phyloP scores from a whole-genome alignment of 805 yeast genomes.

The Sugiyamaella floridensis region DNA sequence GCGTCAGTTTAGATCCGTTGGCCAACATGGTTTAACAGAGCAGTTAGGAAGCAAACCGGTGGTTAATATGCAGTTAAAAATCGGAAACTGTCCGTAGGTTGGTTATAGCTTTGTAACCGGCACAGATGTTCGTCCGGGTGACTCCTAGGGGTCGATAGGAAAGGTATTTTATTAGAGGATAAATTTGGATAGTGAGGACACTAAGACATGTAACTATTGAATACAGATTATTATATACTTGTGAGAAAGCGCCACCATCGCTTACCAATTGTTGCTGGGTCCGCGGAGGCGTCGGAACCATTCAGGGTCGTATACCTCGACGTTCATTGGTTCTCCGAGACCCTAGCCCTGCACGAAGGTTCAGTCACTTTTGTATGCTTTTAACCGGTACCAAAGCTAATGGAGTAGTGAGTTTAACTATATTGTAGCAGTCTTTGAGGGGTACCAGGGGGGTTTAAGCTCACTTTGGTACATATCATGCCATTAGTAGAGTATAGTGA shows the following conservation, averaged over 20 bases:
- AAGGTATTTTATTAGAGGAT: no score
- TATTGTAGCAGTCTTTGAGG: not conserved
- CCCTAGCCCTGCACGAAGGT: not conserved
- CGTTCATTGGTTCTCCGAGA: not conserved
- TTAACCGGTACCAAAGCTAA: not conserved
- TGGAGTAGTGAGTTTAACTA: not conserved
- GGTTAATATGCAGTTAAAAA: not conserved
- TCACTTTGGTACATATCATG: not conserved
- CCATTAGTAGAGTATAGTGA: not conserved
- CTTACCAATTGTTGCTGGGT: not conserved
- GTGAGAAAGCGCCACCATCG: no score
- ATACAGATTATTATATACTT: no score
- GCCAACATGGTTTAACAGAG: not conserved
- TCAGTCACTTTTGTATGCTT: not conserved
- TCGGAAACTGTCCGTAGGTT: not conserved
- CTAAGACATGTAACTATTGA: no score
- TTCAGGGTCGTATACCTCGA: not conserved
- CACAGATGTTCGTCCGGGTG: not conserved
- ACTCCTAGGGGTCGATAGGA: not conserved
- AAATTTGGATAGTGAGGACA: no score
- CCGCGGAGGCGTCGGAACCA: not conserved
- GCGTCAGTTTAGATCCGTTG: not conserved
- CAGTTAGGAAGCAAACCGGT: not conserved
- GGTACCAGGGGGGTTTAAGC: not conserved
- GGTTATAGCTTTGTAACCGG: not conserved